A percentile compares a stretch with the other conserved stretches of the same genome.
Evolutionary conservation across 305 asterid genomes (phyloP).

Genomic region (Fraxinus baroniana): DNA sequence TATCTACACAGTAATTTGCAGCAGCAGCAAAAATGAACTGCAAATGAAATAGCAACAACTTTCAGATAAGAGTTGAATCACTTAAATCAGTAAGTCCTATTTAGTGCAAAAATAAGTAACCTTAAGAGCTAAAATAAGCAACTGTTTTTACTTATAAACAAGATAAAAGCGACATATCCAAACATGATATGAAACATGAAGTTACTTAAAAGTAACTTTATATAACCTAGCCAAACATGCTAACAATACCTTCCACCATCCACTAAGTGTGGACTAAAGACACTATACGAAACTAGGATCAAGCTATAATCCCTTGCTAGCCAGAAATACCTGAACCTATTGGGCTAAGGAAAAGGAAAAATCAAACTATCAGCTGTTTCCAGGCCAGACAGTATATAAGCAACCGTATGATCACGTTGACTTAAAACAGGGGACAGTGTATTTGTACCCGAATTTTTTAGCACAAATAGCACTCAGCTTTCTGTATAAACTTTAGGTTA

Average conservation of each 20-base stretch:
- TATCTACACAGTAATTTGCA: slow-evolving; percentile 77
- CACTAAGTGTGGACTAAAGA: slow-evolving; percentile 4
- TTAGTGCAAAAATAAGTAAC: not conserved
- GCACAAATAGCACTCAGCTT: not conserved
- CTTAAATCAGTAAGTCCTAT: not conserved
- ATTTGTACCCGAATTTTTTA: not conserved
- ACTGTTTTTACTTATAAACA: not conserved
- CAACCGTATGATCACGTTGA: not conserved
- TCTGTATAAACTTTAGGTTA: not conserved
- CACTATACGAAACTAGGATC: not conserved
- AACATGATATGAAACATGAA: not conserved
- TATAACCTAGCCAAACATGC: not conserved
- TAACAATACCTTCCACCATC: not conserved
- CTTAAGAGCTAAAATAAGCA: too few species aligned
- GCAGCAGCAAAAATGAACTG: slow-evolving; percentile 92
- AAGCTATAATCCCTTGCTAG: not conserved
- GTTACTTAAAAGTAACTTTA: not conserved
- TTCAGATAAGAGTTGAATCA: slow-evolving; percentile 10
- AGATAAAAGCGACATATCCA: not conserved
- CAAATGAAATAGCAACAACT: slow-evolving; percentile 22
- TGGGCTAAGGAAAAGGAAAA: not conserved
- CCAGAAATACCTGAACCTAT: not conserved
- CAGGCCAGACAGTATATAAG: not conserved
- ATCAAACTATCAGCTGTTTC: not conserved
- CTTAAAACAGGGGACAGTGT: not conserved